Conservation (phyloP, 2,329 filamentous ascomycete species). For the Alternaria brassicicola region DNA sequence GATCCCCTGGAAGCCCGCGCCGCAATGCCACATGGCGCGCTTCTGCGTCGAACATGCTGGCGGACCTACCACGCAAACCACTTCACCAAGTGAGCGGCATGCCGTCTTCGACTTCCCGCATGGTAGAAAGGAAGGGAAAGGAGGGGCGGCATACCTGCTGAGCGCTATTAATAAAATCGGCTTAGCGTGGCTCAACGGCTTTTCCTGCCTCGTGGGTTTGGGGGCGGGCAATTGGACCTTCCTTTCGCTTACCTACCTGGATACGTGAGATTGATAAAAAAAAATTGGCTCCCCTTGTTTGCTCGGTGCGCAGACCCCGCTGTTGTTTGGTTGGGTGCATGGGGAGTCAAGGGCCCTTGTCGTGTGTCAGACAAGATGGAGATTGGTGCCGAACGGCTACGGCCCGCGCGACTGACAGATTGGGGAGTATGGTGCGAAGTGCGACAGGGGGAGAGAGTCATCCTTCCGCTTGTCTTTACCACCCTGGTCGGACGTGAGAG, state of each 20-base stretch:
- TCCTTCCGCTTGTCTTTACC: background rate
- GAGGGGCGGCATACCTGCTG: conserved; percentile 5
- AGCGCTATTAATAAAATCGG: conserved; percentile 9
- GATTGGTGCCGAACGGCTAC: conserved; percentile 12
- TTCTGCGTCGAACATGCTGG: background rate
- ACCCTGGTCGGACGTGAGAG: background rate
- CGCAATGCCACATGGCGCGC: background rate
- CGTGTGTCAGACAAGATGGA: conserved; percentile 17
- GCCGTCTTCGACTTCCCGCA: background rate
- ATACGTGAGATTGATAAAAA: conserved; percentile 5
- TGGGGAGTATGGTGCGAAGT: conserved; percentile 18
- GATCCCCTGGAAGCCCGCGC: background rate
- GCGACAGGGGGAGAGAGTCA: background rate
- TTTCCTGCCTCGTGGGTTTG: conserved; percentile 23
- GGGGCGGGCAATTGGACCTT: conserved; percentile 8
- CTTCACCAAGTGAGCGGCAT: background rate
- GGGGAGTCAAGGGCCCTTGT: background rate
- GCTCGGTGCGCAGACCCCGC: conserved; percentile 17
- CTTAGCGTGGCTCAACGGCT: conserved; percentile 29
- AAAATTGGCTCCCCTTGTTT: conserved; percentile 10
- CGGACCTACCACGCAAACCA: background rate
- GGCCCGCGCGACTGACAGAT: conserved; percentile 12
- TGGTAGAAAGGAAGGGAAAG: background rate
- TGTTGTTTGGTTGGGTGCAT: conserved; percentile 10
- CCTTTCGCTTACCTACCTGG: conserved; percentile 6